Percentiles rank a stretch among this genome's conserved stretches.
These are phyloP conservation scores for Sporodiniella umbellata DNA, from an alignment of 371 early-diverging fungal species.

Conservation along the genomic window DNA sequence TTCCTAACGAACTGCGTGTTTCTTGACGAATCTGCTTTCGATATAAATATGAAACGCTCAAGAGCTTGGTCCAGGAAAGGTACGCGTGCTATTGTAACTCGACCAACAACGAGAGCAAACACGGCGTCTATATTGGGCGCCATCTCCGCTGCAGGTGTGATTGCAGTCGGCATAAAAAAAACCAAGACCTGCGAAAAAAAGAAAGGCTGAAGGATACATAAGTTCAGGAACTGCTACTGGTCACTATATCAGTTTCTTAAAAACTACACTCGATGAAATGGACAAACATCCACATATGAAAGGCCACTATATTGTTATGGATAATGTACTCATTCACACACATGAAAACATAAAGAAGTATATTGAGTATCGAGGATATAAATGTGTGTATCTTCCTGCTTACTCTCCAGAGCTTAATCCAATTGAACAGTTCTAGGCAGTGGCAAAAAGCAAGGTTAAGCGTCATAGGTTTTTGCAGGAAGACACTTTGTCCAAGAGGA, in stretches of 20 bases:
- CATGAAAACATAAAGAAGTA: slow-evolving; percentile 19
- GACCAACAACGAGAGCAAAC: slow-evolving; percentile 16
- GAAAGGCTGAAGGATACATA: slow-evolving; percentile 9
- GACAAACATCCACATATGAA: slow-evolving; percentile 9
- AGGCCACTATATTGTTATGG: slow-evolving; percentile 7
- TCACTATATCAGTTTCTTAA: slow-evolving; percentile 10
- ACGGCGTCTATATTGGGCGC: slow-evolving; percentile 13
- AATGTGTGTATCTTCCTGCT: slow-evolving; percentile 16
- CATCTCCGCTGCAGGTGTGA: slow-evolving; percentile 12
- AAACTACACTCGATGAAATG: slow-evolving; percentile 12
- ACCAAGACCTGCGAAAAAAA: slow-evolving; percentile 12
- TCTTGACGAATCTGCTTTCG: slow-evolving; percentile 16
- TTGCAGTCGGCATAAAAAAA: slow-evolving; percentile 11
- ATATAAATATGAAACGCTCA: slow-evolving; percentile 12
- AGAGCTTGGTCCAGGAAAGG: slow-evolving; percentile 11
- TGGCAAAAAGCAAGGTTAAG: slow-evolving; percentile 16
- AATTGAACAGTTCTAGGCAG: slow-evolving; percentile 20
- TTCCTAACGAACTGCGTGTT: slow-evolving; percentile 10
- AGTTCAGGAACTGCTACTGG: slow-evolving; percentile 5
- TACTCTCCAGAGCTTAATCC: slow-evolving; percentile 15
- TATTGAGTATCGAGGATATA: slow-evolving; percentile 17
- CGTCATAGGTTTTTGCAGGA: slow-evolving; percentile 18
- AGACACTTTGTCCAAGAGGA: slow-evolving; percentile 10
- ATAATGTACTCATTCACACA: slow-evolving; percentile 11
- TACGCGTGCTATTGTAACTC: slow-evolving; percentile 7